Evolutionary conservation across 192 early-diverging fungal species (phyloP), one percentile per base, ranked within the genome.

Genomic region (Backusella macrospora): DNA sequence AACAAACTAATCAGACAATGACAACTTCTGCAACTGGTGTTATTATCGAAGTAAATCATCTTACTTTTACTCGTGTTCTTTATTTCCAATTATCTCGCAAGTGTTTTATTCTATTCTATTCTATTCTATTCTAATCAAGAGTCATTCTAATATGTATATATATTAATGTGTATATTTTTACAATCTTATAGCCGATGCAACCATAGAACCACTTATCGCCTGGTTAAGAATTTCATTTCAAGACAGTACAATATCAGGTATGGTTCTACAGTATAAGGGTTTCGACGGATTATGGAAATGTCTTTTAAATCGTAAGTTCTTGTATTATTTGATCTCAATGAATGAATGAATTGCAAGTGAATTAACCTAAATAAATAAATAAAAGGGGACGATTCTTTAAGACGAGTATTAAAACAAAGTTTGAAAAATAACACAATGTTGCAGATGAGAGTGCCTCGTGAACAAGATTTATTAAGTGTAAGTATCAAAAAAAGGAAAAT

Each of bases 221-320:
- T 81, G 79, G 79, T 44, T 81, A 49, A 49, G 75, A 65, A 34
- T 74, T 48, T 81, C 79, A 3, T 81, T 81, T 39, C 68, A 74
- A 16, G 79, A 81, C 38, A 18, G 26, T 2, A 39, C 72, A 45
- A 76, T 81, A 13, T 81, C 79, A 5, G 79, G 79, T 13, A 81
- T 81, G 79, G 79, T 81, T 0, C 34, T 81, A 34, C 79, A 81
- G 55, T 81, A 81, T 52, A 81, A 81, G 39, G 79, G 79, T 6
- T 63, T 73, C 7, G 79, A 81, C 67, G 75, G 75, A 38, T 40
- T 81, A 29, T 81, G 79, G 76, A 81, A 81, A 64, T 81, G 80
- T 63, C 63, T 81, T 34, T 72, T 81, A 65, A 81, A 81, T 65
- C 72, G 80, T 81, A 68, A 69, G 80, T 81, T 6, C 14, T 15